Evolutionary conservation across 2,329 filamentous ascomycete species (phyloP), one percentile per base, ranked within the genome.

Genomic region (Knoxdaviesia capensis): DNA sequence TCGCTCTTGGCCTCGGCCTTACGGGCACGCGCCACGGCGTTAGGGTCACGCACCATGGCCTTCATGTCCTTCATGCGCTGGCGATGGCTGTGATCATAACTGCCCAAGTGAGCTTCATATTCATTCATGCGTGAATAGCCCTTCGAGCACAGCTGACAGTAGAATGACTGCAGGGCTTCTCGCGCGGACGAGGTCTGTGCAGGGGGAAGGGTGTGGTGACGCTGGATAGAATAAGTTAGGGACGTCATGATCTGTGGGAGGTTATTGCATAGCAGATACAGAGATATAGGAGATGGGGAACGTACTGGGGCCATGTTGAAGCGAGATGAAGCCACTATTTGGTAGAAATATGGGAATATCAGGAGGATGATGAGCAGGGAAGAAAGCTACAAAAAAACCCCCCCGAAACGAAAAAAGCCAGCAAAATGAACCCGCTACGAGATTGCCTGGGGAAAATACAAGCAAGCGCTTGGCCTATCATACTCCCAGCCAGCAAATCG

Each of bases 61-160:
- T 85, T 85, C 81, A 88, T 86, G 52, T 90, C 82, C 59, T 84
- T 83, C 45, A 87, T 71, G 40, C 83, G 80, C 63, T 92, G 86
- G 57, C 86, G 87, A 60, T 98, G 90, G 51, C 83, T 82, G 61
- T 98, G 90, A 56, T 96, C 90, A 59, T 96, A 96, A 52, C 82
- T 90, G 48, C 77, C 77, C 44, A 94, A 82, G 58, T 98, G 90
- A 6, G 87, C 80, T 59, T 96, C 88, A 58, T 92, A 94, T 57
- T 96, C 88, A 55, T 92, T 88, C 69, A 93, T 88, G 43, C 90
- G 85, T 2, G 79, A 77, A 61, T 96, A 98, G 52, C 87, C 88
- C 62, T 96, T 96, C 48, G 80, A 77, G 65, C 90, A 96, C 43
- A 96, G 73, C 36, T 77, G 73, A 64, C 79, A 92, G 62, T 82